Evolutionary conservation across 345 rosid species (phyloP).

Genomic region (Trapa incisa): DNA sequence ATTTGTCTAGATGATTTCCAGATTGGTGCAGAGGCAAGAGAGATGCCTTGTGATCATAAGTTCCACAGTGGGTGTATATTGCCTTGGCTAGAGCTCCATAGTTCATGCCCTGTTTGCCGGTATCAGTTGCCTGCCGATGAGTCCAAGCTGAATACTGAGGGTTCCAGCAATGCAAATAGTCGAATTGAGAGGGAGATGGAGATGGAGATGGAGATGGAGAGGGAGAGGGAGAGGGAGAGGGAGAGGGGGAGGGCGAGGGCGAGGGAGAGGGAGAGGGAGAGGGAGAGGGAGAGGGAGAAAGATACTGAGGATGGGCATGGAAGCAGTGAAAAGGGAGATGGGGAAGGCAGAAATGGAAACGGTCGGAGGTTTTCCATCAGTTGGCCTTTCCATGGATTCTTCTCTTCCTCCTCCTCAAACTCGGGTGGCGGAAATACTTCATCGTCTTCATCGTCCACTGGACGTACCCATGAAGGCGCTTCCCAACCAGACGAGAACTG

Average conservation of each 20-base stretch:
- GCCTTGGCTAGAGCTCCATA: constrained; percentile 92
- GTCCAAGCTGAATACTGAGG: constrained; percentile 38
- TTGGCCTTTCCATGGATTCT: constrained; percentile 79
- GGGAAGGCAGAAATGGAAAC: constrained; percentile 36
- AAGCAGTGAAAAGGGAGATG: constrained; percentile 38
- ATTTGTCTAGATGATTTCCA: constrained; percentile 84
- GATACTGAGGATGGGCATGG: constrained; percentile 15
- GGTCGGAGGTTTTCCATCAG: constrained; percentile 63
- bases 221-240: constrained; percentile 4
- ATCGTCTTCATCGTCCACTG: constrained; percentile 23
- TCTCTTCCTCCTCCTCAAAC: constrained; percentile 54
- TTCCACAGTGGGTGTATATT: constrained; percentile 59
- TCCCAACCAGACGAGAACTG: constrained; percentile 25
- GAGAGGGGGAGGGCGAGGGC: neutral
- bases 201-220: too few species aligned
- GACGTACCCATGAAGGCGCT: constrained; percentile 20
- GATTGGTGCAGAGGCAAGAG: constrained; percentile 47
- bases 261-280: neutral
- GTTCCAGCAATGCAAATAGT: constrained; percentile 16
- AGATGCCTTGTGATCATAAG: constrained; percentile 89
- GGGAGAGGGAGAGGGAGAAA: constrained; percentile 2
- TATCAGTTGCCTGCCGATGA: constrained; percentile 65
- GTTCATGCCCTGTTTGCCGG: constrained; percentile 89
- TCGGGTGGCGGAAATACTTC: constrained; percentile 30
- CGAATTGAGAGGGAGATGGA: constrained; percentile 16